A percentile compares a stretch with the other conserved stretches of the same genome.
Conservation (phyloP, 169 alveolate genomes). For the Cryptosporidium tyzzeri region DNA sequence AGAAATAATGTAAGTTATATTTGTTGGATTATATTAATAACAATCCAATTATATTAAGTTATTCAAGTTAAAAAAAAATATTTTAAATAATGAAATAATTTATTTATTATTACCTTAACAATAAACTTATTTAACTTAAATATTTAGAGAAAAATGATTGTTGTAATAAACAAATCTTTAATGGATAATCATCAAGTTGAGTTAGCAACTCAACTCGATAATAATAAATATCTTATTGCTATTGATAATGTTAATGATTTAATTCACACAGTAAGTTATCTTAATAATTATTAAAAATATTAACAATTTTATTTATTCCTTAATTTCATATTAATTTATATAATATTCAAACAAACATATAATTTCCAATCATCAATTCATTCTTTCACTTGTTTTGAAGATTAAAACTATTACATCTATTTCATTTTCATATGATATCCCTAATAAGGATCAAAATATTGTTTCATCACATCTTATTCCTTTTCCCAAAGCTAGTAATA, state of each 20-base stretch:
- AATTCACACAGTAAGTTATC: conserved; percentile 10
- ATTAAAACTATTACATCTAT: neutral
- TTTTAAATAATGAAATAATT: no score
- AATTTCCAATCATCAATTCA: neutral
- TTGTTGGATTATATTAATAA: neutral
- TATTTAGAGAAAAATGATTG: conserved; percentile 80
- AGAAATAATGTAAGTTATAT: conserved; percentile 77
- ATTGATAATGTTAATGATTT: conserved; percentile 30
- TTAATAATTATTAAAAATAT: no score
- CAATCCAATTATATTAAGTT: neutral
- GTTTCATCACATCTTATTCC: neutral
- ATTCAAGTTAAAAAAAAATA: neutral
- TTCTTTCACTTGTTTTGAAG: neutral
- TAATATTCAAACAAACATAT: neutral
- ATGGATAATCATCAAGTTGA: conserved; percentile 86
- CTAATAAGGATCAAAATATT: neutral
- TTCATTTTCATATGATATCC: neutral
- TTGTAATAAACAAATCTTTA: conserved; percentile 79
- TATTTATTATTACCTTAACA: no score
- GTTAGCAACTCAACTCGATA: conserved; percentile 76
- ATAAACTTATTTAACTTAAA: neutral
- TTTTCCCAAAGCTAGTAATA: conserved; percentile 49
- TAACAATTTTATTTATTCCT: neutral
- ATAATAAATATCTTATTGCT: conserved; percentile 52
- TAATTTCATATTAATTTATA: no score